Evolutionary conservation across 108 stramenopile genomes (phyloP), one percentile per base, ranked within the genome.

Genomic region (Licmophora abbreviata): DNA sequence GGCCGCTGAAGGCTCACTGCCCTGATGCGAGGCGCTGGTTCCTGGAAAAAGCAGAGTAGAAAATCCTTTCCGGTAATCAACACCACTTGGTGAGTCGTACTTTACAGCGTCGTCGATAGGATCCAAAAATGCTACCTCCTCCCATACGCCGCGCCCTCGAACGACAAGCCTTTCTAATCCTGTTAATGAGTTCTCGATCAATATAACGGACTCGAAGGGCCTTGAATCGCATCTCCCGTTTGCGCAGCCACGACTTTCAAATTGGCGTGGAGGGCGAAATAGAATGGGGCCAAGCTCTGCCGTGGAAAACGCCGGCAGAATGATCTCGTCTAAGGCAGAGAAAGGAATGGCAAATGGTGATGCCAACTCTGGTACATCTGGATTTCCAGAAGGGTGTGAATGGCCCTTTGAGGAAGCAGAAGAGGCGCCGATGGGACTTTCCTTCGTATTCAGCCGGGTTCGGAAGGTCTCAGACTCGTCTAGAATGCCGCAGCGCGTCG

Each of bases 221-320:
- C 66, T 48, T 17, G 35, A 32, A 7, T 44, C 29, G 27, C 77
- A 79, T 3, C 76, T 54, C 18, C 77, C 68, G n/a, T n/a, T n/a
- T n/a, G n/a, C n/a, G n/a, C n/a, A n/a, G n/a, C n/a, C n/a, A n/a
- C n/a, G n/a, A n/a, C n/a, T n/a, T n/a, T n/a, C n/a, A n/a, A n/a
- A n/a, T n/a, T n/a, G n/a, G n/a, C n/a, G n/a, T 17, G 87, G 77
- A 32, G 88, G 88, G 21, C 88, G 81, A 36, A 90, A 90, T 34
- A 71, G 56, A 0, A 90, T 66, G 6, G 88, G 88, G 11, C 88
- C 88, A 24, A 90, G 31, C 34, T 81, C 64, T 22, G 65, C 84
- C 44, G 54, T 45, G n/a, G 82, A 77, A 55, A 64, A 74, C 3
- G 88, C 82, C 20, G 83, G 81, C 17, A 90, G 56, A 2, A 81